phyloP scores from a whole-genome alignment of 1,284 basidiomycete species.

The Earliella scabrosa region DNA sequence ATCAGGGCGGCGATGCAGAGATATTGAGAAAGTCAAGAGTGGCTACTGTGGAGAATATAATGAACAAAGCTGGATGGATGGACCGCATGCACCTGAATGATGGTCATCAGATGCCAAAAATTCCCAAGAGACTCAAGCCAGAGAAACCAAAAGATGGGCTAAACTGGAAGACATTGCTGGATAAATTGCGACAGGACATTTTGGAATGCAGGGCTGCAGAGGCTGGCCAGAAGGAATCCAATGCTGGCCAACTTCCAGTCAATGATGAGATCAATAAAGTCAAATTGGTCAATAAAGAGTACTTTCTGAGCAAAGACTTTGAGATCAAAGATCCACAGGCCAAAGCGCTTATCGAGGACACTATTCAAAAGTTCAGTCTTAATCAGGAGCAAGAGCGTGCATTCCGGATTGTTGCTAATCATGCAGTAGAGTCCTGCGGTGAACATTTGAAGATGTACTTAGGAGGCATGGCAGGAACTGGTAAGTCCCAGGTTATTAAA shows the following conservation, averaged over 20 bases:
- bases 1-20: not conserved
- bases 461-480: no score
- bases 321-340: not conserved
- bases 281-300: not conserved
- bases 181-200: not conserved
- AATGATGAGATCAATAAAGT: no score
- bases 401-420: not conserved
- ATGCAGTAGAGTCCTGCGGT: not conserved
- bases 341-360: not conserved
- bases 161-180: not conserved
- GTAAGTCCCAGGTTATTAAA: no score
- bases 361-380: not conserved
- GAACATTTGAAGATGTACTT: not conserved
- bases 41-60: not conserved
- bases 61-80: not conserved
- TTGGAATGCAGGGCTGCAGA: not conserved
- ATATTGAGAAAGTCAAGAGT: not conserved
- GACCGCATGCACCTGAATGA: not conserved
- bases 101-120: not conserved
- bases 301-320: not conserved
- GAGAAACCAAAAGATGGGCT: not conserved
- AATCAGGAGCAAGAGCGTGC: no score
- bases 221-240: not conserved
- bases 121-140: not conserved
- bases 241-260: not conserved